Conservation (phyloP, 2,329 filamentous ascomycete genomes). For the Helotiales sp. region DNA sequence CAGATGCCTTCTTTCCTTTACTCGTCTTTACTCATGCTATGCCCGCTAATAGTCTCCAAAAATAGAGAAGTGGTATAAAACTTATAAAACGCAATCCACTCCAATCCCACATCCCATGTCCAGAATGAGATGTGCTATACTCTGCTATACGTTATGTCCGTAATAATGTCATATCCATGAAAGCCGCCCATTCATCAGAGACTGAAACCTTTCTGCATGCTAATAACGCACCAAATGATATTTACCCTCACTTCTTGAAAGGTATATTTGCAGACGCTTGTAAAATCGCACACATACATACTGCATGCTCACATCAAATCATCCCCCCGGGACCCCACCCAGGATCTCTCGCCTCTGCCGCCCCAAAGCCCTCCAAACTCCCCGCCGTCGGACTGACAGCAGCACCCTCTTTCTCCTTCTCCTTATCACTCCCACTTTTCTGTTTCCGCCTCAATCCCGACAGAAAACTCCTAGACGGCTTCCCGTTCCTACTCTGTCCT, state of each 20-base stretch:
- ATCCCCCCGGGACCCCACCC: slow-evolving; percentile 4
- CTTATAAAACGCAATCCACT: not conserved
- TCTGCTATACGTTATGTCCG: not conserved
- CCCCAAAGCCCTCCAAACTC: slow-evolving; percentile 1
- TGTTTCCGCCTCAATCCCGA: slow-evolving; percentile 26
- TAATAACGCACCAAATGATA: too few relatives aligned
- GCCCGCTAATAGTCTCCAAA: slow-evolving; percentile 2
- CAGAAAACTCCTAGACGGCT: slow-evolving; percentile 31
- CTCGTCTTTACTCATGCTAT: not conserved
- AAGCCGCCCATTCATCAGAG: not conserved
- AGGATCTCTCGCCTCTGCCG: slow-evolving; percentile 15
- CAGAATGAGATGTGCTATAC: too few relatives aligned
- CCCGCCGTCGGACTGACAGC: not conserved
- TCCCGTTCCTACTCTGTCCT: slow-evolving; percentile 30
- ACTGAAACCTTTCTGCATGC: too few relatives aligned
- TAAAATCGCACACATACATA: not conserved
- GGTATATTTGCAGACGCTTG: too few relatives aligned
- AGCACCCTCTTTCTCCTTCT: not conserved
- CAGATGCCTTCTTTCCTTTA: not conserved
- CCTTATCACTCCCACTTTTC: not conserved
- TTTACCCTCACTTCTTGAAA: too few relatives aligned
- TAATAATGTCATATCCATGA: not conserved
- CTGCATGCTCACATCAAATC: slow-evolving; percentile 2
- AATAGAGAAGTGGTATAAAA: slow-evolving; percentile 12
- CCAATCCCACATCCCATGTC: not conserved